Evolutionary conservation across 164 flowering plant species (phyloP).

Genomic region (Euptelea pleiosperma): DNA sequence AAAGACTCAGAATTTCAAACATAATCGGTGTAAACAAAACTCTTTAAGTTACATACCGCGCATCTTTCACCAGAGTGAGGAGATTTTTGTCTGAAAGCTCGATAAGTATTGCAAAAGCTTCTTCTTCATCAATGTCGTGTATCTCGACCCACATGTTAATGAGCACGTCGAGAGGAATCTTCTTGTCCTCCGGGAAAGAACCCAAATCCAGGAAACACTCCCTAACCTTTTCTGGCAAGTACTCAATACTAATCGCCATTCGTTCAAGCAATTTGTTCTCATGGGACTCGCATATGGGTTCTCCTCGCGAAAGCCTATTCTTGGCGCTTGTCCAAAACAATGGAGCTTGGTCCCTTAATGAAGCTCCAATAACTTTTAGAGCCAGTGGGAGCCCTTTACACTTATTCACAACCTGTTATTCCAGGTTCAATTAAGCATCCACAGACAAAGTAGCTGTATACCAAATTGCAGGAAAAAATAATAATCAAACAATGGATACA

Average conservation of each 20-base stretch:
- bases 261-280: slow-evolving; percentile 52
- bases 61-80: slow-evolving; percentile 27
- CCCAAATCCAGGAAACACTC: slow-evolving; percentile 62
- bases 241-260: slow-evolving; percentile 51
- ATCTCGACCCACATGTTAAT: slow-evolving; percentile 49
- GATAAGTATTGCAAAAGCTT: slow-evolving; percentile 20
- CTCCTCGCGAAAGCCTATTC: slow-evolving; percentile 49
- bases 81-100: slow-evolving; percentile 28
- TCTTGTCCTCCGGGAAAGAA: slow-evolving; percentile 53
- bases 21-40: no score
- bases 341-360: slow-evolving; percentile 50
- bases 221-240: slow-evolving; percentile 40
- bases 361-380: slow-evolving; percentile 83
- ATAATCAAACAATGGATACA: neutral
- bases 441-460: no score
- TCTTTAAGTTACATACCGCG: slow-evolving; percentile 31
- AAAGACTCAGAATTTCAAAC: no score
- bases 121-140: slow-evolving; percentile 29
- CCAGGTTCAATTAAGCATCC: no score
- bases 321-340: slow-evolving; percentile 63
- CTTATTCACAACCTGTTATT: slow-evolving; percentile 59
- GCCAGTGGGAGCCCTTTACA: slow-evolving; percentile 83
- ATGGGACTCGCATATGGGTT: slow-evolving; percentile 57
- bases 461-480: no score
- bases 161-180: slow-evolving; percentile 43